These are phyloP conservation scores for Aspergillus piperis DNA, from an alignment of 2,329 filamentous ascomycete species.

Conservation along the genomic window DNA sequence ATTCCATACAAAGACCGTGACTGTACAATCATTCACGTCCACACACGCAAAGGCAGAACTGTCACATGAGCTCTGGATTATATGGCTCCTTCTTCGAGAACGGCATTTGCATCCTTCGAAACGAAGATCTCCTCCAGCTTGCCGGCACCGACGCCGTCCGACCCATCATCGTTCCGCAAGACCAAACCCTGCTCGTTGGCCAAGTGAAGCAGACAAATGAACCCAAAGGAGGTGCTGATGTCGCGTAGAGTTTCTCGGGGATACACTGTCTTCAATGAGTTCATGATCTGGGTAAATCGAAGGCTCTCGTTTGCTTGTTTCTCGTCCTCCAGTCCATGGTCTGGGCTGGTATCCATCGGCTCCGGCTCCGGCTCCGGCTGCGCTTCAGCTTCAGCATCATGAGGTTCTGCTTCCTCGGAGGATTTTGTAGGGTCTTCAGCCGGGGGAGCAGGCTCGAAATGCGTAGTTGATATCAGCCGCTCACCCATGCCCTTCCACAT, in stretches of 20 bases:
- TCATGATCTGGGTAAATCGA: slow-evolving; percentile 91
- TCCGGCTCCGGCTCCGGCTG: slow-evolving; percentile 37
- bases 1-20: slow-evolving; percentile 1
- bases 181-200: slow-evolving; percentile 90
- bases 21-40: slow-evolving; percentile 7
- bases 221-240: slow-evolving; percentile 90
- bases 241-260: slow-evolving; percentile 83
- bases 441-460: slow-evolving; percentile 34
- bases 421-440: slow-evolving; percentile 26
- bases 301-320: slow-evolving; percentile 56
- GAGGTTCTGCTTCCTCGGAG: slow-evolving; percentile 9
- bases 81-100: slow-evolving; percentile 38
- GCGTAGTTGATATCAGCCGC: slow-evolving; percentile 38
- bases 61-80: slow-evolving; percentile 17
- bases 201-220: slow-evolving; percentile 87
- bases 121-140: slow-evolving; percentile 50
- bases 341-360: slow-evolving; percentile 29
- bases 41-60: neutral
- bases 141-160: slow-evolving; percentile 27
- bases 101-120: slow-evolving; percentile 41
- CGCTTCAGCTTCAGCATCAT: slow-evolving; percentile 30
- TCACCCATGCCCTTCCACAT: slow-evolving; percentile 65
- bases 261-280: slow-evolving; percentile 82
- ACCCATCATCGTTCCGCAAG: slow-evolving; percentile 63
- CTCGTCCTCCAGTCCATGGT: slow-evolving; percentile 30